These are phyloP conservation scores for Lecanosticta acicola DNA, from an alignment of 2,329 filamentous ascomycete species.

Conservation along the genomic window DNA sequence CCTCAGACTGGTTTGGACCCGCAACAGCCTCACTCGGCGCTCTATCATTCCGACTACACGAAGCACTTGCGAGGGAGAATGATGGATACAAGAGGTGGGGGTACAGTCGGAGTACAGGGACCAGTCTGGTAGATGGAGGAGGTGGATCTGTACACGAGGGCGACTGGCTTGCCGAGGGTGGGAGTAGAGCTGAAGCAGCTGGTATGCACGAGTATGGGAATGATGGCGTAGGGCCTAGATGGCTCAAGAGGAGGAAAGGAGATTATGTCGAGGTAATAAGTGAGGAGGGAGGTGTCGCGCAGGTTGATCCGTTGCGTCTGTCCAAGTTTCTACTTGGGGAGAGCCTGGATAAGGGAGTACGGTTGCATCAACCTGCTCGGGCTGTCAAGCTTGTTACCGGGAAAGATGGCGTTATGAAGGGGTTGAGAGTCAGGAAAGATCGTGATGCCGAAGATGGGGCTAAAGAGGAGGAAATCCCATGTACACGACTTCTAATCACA, in stretches of 20 bases:
- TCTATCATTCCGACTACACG: conserved; percentile 65
- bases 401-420: conserved; percentile 45
- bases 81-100: conserved; percentile 56
- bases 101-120: conserved; percentile 53
- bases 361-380: conserved; percentile 59
- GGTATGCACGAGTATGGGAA: conserved; percentile 29
- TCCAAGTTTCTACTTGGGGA: conserved; percentile 59
- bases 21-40: conserved; percentile 53
- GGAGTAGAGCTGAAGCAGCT: conserved; percentile 55
- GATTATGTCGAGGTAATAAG: conserved; percentile 58
- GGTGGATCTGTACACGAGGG: conserved; percentile 44
- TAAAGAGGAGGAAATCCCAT: conserved; percentile 47
- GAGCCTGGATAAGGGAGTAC: conserved; percentile 56
- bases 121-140: conserved; percentile 48
- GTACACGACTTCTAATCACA: conserved; percentile 60
- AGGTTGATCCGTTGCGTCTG: conserved; percentile 62
- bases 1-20: conserved; percentile 54
- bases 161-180: conserved; percentile 62
- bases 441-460: conserved; percentile 36
- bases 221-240: conserved; percentile 44
- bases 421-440: conserved; percentile 47
- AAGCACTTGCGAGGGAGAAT: conserved; percentile 55
- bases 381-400: conserved; percentile 52
- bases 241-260: conserved; percentile 54
- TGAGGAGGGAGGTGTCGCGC: conserved; percentile 55